Conservation (phyloP, 352 stramenopile genomes). For the Pythium aphanidermatum region DNA sequence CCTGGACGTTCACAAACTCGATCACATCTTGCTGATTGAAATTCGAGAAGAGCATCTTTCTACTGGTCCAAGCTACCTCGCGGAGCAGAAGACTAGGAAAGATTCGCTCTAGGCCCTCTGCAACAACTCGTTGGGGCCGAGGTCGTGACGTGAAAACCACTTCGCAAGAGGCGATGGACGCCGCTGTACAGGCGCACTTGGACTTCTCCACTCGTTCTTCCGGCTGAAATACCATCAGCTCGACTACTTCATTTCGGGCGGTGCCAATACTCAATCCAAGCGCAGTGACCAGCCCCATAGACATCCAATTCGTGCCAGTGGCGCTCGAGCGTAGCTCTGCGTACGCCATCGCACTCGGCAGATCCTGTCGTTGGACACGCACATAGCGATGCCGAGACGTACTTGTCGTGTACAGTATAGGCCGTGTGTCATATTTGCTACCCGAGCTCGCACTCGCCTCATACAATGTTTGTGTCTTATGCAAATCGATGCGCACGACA, state of each 20-base stretch:
- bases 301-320: constrained; percentile 8
- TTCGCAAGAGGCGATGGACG: constrained; percentile 18
- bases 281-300: constrained; percentile 8
- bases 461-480: constrained; percentile 1
- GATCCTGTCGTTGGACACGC: constrained; percentile 4
- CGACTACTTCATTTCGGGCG: neutral
- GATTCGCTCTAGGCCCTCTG: constrained; percentile 29
- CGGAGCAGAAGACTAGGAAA: constrained; percentile 30
- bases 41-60: constrained; percentile 27
- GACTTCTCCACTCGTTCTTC: neutral
- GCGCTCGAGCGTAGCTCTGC: constrained; percentile 8
- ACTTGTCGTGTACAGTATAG: constrained; percentile 13
- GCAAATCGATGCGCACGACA: constrained; percentile 10
- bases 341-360: neutral
- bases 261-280: neutral
- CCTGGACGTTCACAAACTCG: no score
- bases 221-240: neutral
- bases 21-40: constrained; percentile 22
- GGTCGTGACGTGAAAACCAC: constrained; percentile 32
- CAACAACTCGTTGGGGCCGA: constrained; percentile 31
- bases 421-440: constrained; percentile 4
- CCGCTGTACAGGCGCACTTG: constrained; percentile 28
- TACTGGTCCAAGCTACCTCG: constrained; percentile 33
- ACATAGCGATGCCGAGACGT: constrained; percentile 17
- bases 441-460: constrained; percentile 7